Percentiles rank a stretch among this genome's conserved stretches.
Evolutionary conservation across 192 early-diverging fungal species (phyloP).

Genomic region (Diversispora epigaea): DNA sequence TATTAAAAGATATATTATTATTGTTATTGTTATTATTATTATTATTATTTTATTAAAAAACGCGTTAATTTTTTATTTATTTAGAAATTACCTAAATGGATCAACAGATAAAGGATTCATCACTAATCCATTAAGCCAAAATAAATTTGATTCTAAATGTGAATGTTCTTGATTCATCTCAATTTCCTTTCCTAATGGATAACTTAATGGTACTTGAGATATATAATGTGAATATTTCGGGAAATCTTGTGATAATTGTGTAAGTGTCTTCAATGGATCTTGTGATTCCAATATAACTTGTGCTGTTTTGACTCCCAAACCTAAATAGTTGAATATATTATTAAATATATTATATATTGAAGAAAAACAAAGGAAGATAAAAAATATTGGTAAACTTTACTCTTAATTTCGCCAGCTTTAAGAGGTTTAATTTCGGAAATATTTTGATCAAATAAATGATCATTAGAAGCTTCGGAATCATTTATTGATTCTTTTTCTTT

Average conservation of each 20-base stretch:
- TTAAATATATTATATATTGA: background rate
- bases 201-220: slow-evolving; percentile 51
- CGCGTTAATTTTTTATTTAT: background rate
- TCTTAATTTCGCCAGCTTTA: slow-evolving; percentile 50
- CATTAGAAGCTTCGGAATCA: background rate
- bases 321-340: slow-evolving; percentile 20
- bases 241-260: slow-evolving; percentile 76
- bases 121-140: slow-evolving; percentile 70
- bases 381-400: slow-evolving; percentile 33
- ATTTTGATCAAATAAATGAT: slow-evolving; percentile 48
- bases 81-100: slow-evolving; percentile 57
- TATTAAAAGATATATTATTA: background rate
- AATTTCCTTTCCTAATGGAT: slow-evolving; percentile 46
- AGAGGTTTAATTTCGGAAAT: slow-evolving; percentile 52
- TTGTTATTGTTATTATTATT: too few relatives aligned
- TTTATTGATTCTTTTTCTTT: slow-evolving; percentile 14
- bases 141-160: slow-evolving; percentile 34
- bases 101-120: slow-evolving; percentile 56
- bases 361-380: too few relatives aligned
- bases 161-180: slow-evolving; percentile 31
- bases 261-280: slow-evolving; percentile 64
- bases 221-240: slow-evolving; percentile 86
- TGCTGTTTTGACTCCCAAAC: slow-evolving; percentile 69
- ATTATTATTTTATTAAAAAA: too few relatives aligned
- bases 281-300: slow-evolving; percentile 66